A percentile compares a stretch with the other conserved stretches of the same genome.
Conservation (phyloP, 495 filamentous ascomycete genomes). For the Penicillium paxilli region DNA sequence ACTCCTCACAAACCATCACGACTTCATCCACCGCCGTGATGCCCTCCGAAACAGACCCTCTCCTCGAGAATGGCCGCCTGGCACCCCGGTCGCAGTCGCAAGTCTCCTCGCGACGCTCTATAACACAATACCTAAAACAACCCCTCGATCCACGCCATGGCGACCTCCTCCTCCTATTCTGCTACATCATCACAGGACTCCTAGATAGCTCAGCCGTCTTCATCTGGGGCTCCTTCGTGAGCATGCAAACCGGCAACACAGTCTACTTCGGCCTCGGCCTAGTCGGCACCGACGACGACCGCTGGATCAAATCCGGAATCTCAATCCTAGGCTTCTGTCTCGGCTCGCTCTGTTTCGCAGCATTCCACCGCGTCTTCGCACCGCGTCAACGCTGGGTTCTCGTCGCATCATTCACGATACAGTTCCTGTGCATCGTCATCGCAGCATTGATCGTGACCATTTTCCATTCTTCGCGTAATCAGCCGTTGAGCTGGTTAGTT, state of each 20-base stretch:
- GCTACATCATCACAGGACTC: constrained; percentile 72
- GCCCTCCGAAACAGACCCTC: background rate
- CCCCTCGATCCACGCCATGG: constrained; percentile 52
- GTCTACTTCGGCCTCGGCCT: constrained; percentile 72
- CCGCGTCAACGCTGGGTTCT: constrained; percentile 61
- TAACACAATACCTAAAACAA: background rate
- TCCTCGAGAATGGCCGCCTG: background rate
- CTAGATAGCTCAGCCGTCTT: constrained; percentile 71
- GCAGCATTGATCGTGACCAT: constrained; percentile 62
- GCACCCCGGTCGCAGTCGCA: background rate
- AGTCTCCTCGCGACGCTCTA: too few species aligned
- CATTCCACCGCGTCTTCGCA: constrained; percentile 58
- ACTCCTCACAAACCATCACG: background rate
- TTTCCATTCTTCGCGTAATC: constrained; percentile 32
- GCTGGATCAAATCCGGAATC: constrained; percentile 64
- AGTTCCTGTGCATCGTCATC: constrained; percentile 49
- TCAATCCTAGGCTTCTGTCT: constrained; percentile 68
- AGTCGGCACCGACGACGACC: constrained; percentile 39
- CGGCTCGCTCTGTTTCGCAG: constrained; percentile 63
- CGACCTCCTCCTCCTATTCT: constrained; percentile 62
- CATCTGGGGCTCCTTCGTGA: constrained; percentile 75
- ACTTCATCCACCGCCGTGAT: background rate
- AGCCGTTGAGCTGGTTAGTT: constrained; percentile 54
- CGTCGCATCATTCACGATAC: constrained; percentile 57
- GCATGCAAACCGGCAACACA: constrained; percentile 82